A percentile compares a stretch with the other conserved stretches of the same genome.
Conservation (phyloP, 495 filamentous ascomycete species). For the Aspergillus cristatus region DNA sequence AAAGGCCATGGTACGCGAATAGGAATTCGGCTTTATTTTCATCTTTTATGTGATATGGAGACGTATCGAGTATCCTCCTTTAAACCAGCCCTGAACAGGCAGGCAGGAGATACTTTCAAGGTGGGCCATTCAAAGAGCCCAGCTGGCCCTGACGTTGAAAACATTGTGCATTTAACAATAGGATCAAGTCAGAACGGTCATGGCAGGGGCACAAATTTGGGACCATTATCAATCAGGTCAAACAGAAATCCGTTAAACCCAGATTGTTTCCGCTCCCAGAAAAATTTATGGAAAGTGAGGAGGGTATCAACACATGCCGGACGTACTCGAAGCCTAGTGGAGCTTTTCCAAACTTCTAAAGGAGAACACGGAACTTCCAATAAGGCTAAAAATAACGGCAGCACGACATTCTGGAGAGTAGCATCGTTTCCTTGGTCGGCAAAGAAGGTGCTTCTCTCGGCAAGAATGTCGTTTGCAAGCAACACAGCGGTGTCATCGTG, state of each 20-base stretch:
- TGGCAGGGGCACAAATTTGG: neutral
- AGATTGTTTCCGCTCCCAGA: slow-evolving; percentile 12
- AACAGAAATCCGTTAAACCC: slow-evolving; percentile 19
- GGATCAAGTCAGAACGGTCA: neutral
- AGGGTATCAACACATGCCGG: slow-evolving; percentile 15
- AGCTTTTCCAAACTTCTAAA: slow-evolving; percentile 14
- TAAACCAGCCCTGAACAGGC: too few relatives aligned
- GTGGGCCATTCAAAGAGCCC: too few relatives aligned
- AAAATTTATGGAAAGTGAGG: slow-evolving; percentile 8
- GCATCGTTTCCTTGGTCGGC: slow-evolving; percentile 7
- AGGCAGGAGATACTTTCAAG: too few relatives aligned
- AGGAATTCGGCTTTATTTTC: too few relatives aligned
- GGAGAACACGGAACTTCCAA: slow-evolving; percentile 17
- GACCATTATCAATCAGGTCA: slow-evolving; percentile 17
- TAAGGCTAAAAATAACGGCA: slow-evolving; percentile 21
- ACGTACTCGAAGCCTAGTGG: slow-evolving; percentile 16
- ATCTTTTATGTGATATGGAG: too few relatives aligned
- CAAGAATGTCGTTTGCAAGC: slow-evolving; percentile 20
- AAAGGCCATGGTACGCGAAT: too few relatives aligned
- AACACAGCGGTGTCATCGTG: slow-evolving; percentile 11
- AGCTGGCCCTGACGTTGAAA: too few relatives aligned
- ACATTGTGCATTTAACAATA: neutral
- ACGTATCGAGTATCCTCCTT: too few relatives aligned
- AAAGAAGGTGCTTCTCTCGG: slow-evolving; percentile 14
- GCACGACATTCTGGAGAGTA: slow-evolving; percentile 15